Base-by-base conservation (phyloP, 2,329 filamentous ascomycete species). In the Talaromyces sp. region DNA sequence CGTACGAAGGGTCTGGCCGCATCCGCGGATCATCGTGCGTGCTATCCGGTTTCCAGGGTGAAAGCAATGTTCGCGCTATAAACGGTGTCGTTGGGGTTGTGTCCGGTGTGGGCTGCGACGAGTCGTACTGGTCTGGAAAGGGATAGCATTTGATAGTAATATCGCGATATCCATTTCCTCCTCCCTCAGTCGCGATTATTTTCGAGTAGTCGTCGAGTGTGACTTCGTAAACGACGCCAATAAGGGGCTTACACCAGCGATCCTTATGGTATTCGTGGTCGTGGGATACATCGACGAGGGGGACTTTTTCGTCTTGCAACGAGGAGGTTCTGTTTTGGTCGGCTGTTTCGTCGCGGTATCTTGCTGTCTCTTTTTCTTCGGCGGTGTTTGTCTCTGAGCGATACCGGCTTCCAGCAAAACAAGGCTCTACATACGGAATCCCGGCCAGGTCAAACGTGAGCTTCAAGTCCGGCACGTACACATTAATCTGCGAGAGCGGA, bases 191-290 rank as follows among this genome's bases (percentile, higher is more conserved):
- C 5, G 88, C 88, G 64, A 98, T 89, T 68, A 99, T 96, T 63
- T 85, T 89, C 6, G 87, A 84, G 73, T 91, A 99, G 78, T 99
- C 95, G 51, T 83, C 76, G 18, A 83, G 79, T 0, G 92, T 96
- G 33, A 98, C 91, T 78, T 98, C 93, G 78, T 99, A 99, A 4
- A 98, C 95, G 16, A 96, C 92, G 28, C 95, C 95, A 47, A 97
- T 85, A 2, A 99, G 83, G 4, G 91, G 91, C 70, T 92, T 93
- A 65, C 87, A 80, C 92, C 92, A 96, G 59, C 78, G 79, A 59
- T 84, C 79, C 68, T 85, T 84, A 68, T 83, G 79, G 66, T 83
- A 83, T 34, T 63, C 54, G 16, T 61, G 36, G 1, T 27, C 33
- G 23, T 52, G 34, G 4, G 16, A 31, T 14, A 33, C 6, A 8